Evolutionary conservation across 768 basidiomycete genomes (phyloP).

Genomic region (Boletus rubescentipes): DNA sequence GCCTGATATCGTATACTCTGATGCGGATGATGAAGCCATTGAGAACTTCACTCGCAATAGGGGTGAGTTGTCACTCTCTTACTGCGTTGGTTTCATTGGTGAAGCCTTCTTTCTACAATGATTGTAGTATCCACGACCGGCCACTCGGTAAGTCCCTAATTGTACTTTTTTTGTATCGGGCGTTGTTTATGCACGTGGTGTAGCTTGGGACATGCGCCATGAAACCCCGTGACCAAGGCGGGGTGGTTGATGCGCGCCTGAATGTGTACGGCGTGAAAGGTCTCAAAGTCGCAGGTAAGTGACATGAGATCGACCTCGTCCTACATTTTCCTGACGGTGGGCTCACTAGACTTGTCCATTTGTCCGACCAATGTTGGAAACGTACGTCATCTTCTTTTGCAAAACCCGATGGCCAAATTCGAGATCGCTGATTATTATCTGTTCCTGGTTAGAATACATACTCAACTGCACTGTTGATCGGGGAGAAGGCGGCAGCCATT

Average conservation of each 20-base stretch:
- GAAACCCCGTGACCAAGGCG: constrained; percentile 57
- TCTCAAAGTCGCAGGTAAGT: constrained; percentile 59
- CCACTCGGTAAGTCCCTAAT: constrained; percentile 15
- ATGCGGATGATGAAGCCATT: constrained; percentile 35
- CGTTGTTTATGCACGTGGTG: background rate
- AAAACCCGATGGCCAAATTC: no score
- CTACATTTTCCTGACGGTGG: background rate
- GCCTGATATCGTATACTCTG: constrained; percentile 34
- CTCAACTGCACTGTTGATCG: constrained; percentile 44
- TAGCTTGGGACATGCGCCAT: constrained; percentile 69
- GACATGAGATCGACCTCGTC: background rate
- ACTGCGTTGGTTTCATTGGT: background rate
- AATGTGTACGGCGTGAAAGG: constrained; percentile 62
- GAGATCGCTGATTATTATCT: background rate
- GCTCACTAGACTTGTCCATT: constrained; percentile 38
- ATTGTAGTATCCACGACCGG: constrained; percentile 5
- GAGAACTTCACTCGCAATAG: constrained; percentile 23
- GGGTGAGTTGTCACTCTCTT: constrained; percentile 1
- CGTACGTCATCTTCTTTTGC: constrained; percentile 1
- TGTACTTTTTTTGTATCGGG: no score
- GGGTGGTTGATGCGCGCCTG: constrained; percentile 60
- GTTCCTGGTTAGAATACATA: constrained; percentile 37
- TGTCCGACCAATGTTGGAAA: constrained; percentile 27
- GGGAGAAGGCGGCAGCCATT: constrained; percentile 61
- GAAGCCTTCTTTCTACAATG: background rate